These are phyloP conservation scores for Pichia sp. DNA, from an alignment of 1,139 yeast genomes.

Conservation along the genomic window DNA sequence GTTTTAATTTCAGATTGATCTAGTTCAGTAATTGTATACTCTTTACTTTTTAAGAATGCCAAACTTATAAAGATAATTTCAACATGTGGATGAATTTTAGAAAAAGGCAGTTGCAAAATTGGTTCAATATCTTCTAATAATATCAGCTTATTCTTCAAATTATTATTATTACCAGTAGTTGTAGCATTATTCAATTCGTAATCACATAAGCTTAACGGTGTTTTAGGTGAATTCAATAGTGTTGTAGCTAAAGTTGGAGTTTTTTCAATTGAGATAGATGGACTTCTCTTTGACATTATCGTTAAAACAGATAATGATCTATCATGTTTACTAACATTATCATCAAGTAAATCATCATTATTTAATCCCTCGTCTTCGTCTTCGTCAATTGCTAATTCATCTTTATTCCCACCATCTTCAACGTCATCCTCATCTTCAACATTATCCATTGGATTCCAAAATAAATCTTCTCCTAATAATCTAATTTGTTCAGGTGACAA, in stretches of 20 bases:
- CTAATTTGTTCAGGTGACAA: slow-evolving; percentile 20
- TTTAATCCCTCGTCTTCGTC: not conserved
- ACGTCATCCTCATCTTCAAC: slow-evolving; percentile 12
- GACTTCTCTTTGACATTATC: slow-evolving; percentile 17
- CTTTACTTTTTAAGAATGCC: slow-evolving; percentile 76
- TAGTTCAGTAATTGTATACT: slow-evolving; percentile 69
- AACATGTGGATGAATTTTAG: slow-evolving; percentile 68
- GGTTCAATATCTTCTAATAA: slow-evolving; percentile 21
- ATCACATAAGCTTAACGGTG: slow-evolving; percentile 5
- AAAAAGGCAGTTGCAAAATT: slow-evolving; percentile 44
- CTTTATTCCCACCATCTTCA: not conserved
- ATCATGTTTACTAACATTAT: slow-evolving; percentile 14
- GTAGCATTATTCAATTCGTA: not conserved
- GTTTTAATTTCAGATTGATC: slow-evolving; percentile 89
- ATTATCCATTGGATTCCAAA: slow-evolving; percentile 29
- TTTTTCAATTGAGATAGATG: slow-evolving; percentile 18
- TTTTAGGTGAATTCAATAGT: slow-evolving; percentile 9
- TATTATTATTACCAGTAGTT: not conserved
- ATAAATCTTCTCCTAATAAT: slow-evolving; percentile 29
- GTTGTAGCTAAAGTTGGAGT: slow-evolving; percentile 24
- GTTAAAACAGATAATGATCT: slow-evolving; percentile 28
- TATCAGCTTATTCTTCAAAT: not conserved
- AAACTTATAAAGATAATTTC: slow-evolving; percentile 72
- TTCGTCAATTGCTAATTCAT: not conserved
- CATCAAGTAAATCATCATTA: not conserved